Percentiles rank a stretch among this genome's conserved stretches.
Conservation (phyloP, 306 rosid species). For the Acacia crassicarpa region DNA sequence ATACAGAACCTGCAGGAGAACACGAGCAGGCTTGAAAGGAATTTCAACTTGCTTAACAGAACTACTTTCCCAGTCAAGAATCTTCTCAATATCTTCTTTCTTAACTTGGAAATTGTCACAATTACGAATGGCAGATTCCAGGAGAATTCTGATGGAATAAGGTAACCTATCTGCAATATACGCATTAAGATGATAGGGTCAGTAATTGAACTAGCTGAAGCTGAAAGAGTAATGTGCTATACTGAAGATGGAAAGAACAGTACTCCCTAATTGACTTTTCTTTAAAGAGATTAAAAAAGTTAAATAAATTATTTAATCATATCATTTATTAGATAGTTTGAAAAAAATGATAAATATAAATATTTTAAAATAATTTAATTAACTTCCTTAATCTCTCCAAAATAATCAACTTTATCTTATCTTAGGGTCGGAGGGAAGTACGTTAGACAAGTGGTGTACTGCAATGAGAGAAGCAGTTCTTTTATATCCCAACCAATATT, state of each 20-base stretch:
- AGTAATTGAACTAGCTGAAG: not conserved
- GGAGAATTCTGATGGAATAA: slow-evolving; percentile 82
- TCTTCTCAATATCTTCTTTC: slow-evolving; percentile 94
- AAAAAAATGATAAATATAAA: too few species aligned
- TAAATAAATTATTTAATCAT: too few species aligned
- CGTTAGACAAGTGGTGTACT: not conserved
- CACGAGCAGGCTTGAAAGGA: slow-evolving; percentile 99
- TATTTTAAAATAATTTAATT: too few species aligned
- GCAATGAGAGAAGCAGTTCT: not conserved
- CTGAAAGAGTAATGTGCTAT: not conserved
- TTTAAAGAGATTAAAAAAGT: too few species aligned
- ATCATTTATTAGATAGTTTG: too few species aligned
- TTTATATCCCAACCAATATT: slow-evolving; percentile 5
- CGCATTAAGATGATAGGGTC: slow-evolving; percentile 15
- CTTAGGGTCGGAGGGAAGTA: too few species aligned
- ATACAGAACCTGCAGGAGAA: slow-evolving; percentile 84
- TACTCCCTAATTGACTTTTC: not conserved
- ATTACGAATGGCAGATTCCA: slow-evolving; percentile 91
- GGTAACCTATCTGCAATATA: slow-evolving; percentile 79
- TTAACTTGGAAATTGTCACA: slow-evolving; percentile 96
- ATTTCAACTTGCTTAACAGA: slow-evolving; percentile 88
- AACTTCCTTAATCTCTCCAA: too few species aligned
- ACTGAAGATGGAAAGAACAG: not conserved
- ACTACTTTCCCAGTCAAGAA: slow-evolving; percentile 87
- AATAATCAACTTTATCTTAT: too few species aligned